Conservation (phyloP, 305 asterid genomes). For the Coffea humblotiana region DNA sequence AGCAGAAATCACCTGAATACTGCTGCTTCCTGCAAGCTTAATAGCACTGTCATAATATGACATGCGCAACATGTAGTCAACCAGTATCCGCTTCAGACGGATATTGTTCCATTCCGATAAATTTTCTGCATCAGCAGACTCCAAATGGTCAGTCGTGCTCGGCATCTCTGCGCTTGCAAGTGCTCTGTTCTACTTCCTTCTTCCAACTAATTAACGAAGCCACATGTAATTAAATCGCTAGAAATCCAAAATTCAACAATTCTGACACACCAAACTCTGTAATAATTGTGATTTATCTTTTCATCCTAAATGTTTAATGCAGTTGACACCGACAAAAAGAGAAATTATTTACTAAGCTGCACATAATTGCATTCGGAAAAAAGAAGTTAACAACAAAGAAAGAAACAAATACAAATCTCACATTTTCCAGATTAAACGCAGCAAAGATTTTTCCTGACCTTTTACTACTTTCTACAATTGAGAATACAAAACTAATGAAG, state of each 20-base stretch:
- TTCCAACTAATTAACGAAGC: conserved; percentile 65
- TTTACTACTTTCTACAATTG: not conserved
- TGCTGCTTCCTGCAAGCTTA: conserved; percentile 81
- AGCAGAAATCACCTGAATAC: conserved; percentile 58
- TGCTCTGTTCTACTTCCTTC: conserved; percentile 76
- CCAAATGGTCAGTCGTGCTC: conserved; percentile 78
- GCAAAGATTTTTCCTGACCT: not conserved
- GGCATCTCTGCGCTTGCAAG: conserved; percentile 91
- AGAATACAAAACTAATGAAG: not conserved
- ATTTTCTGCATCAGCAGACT: conserved; percentile 71
- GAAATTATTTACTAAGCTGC: not conserved
- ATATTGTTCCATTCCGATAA: conserved; percentile 61
- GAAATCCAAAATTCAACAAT: not conserved
- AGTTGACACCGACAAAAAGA: not conserved
- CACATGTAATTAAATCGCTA: conserved; percentile 1
- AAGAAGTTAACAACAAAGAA: not conserved
- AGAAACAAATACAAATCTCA: not conserved
- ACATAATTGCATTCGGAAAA: not conserved
- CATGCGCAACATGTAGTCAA: conserved; percentile 94
- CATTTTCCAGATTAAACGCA: not conserved
- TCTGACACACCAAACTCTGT: not conserved
- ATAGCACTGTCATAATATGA: conserved; percentile 88
- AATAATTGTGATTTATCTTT: not conserved
- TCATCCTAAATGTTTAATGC: not conserved
- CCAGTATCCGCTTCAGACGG: conserved; percentile 82